phyloP scores from a whole-genome alignment of 2,329 filamentous ascomycete genomes.

The Thielaviopsis euricoi region DNA sequence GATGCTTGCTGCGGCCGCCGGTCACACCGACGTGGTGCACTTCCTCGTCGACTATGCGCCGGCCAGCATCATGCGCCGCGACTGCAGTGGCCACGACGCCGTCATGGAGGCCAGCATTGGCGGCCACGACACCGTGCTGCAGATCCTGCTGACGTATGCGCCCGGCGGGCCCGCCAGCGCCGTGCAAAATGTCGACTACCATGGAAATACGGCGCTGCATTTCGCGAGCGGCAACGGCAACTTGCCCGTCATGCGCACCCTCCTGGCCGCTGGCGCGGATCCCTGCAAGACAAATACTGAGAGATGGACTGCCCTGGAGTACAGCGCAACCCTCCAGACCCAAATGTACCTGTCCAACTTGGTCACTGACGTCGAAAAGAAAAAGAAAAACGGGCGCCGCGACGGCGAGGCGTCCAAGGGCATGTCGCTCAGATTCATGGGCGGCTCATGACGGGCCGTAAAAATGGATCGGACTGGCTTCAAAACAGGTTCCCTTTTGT shows the following conservation, averaged over 20 bases:
- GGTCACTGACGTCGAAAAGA: conserved; percentile 51
- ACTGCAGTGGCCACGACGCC: conserved; percentile 54
- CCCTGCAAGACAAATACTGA: conserved; percentile 55
- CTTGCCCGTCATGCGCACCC: conserved; percentile 56
- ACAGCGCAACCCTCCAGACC: conserved; percentile 65
- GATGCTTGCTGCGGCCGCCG: conserved; percentile 56
- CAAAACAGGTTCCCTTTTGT: too few species aligned
- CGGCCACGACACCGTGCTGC: conserved; percentile 48
- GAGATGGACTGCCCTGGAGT: conserved; percentile 71
- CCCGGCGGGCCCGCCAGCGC: conserved; percentile 36
- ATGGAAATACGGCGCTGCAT: conserved; percentile 77
- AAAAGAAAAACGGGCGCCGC: conserved; percentile 23
- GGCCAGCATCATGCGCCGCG: conserved; percentile 44
- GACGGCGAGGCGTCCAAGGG: conserved; percentile 25
- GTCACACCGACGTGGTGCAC: conserved; percentile 58
- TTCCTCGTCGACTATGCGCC: conserved; percentile 51
- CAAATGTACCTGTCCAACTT: conserved; percentile 72
- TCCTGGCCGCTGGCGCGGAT: conserved; percentile 65
- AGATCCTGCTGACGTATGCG: conserved; percentile 45
- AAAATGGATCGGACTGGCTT: too few species aligned
- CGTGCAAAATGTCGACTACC: conserved; percentile 42
- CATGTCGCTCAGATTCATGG: conserved; percentile 28
- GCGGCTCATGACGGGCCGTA: conserved; percentile 12
- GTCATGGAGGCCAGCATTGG: conserved; percentile 47
- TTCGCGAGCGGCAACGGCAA: conserved; percentile 74